Conservation (phyloP, 169 alveolate genomes). For the Perkinsus olseni region DNA sequence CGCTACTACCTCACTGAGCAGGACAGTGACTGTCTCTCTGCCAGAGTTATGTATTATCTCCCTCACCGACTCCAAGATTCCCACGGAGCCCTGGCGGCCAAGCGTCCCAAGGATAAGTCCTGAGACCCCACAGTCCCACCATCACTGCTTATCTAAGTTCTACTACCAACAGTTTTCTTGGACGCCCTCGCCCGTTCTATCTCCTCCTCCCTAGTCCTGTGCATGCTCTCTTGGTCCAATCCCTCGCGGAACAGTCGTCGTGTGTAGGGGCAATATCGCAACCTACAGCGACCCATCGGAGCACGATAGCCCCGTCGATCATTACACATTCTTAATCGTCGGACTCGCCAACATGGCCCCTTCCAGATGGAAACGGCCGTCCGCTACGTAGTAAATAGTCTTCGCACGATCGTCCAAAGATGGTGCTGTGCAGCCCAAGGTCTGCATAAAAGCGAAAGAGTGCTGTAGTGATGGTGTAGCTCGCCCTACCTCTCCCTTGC, state of each 20-base stretch:
- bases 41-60: constrained; percentile 46
- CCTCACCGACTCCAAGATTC: constrained; percentile 61
- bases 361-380: constrained; percentile 99
- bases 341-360: constrained; percentile 65
- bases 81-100: constrained; percentile 83
- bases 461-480: constrained; percentile 55
- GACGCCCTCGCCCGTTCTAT: constrained; percentile 45
- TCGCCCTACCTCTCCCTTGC: constrained; percentile 95
- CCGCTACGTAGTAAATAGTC: constrained; percentile 75
- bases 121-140: constrained; percentile 37
- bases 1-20: not conserved
- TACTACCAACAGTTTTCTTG: not conserved
- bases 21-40: constrained; percentile 26
- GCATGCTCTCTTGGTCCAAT: constrained; percentile 32
- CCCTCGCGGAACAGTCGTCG: not conserved
- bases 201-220: constrained; percentile 67
- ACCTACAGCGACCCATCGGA: not conserved
- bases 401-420: constrained; percentile 18
- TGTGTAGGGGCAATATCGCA: not conserved
- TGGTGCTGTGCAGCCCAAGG: constrained; percentile 45
- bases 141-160: not conserved
- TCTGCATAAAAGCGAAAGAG: not conserved
- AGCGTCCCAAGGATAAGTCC: constrained; percentile 74
- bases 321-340: constrained; percentile 87
- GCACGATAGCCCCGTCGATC: constrained; percentile 8